Evolutionary conservation across 192 early-diverging fungal species (phyloP).

Genomic region (Coemansia interrupta): DNA sequence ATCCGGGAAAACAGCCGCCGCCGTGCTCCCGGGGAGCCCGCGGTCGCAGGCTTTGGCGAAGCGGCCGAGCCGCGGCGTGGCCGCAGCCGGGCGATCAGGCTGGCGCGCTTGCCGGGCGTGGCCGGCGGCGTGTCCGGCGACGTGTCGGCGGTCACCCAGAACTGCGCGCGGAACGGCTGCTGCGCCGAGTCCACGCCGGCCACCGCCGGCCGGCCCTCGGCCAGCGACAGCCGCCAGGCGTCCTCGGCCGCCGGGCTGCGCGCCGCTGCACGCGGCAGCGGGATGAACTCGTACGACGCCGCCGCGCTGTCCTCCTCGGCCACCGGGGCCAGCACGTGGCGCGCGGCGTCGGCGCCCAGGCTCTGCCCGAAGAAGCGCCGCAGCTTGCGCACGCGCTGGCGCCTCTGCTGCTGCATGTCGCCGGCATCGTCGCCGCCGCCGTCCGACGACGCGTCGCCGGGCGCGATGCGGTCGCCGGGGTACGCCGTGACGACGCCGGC

Average conservation of each 20-base stretch:
- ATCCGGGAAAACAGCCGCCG: background rate
- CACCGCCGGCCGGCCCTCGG: background rate
- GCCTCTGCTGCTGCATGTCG: slow-evolving; percentile 8
- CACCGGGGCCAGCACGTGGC: slow-evolving; percentile 6
- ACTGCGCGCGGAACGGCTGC: slow-evolving; percentile 30
- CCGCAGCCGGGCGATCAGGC: slow-evolving; percentile 28
- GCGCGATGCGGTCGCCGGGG: background rate
- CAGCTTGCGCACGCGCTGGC: slow-evolving; percentile 21
- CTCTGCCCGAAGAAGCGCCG: slow-evolving; percentile 40
- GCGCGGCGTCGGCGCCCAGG: slow-evolving; percentile 27
- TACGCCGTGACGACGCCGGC: slow-evolving; percentile 18
- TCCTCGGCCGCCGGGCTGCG: background rate
- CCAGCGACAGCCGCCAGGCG: background rate
- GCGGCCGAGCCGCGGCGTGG: slow-evolving; percentile 18
- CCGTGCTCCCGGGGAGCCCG: background rate
- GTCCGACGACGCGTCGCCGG: background rate
- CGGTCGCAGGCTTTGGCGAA: background rate
- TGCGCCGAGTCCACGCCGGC: slow-evolving; percentile 1
- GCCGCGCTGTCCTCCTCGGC: slow-evolving; percentile 7
- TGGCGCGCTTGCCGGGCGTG: slow-evolving; percentile 16
- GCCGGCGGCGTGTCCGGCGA: slow-evolving; percentile 31
- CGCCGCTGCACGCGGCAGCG: slow-evolving; percentile 1
- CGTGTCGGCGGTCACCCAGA: slow-evolving; percentile 46
- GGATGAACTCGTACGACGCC: slow-evolving; percentile 33
- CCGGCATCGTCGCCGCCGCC: background rate